Evolutionary conservation across 805 yeast genomes (phyloP).

Genomic region (Candida ipomoeae): DNA sequence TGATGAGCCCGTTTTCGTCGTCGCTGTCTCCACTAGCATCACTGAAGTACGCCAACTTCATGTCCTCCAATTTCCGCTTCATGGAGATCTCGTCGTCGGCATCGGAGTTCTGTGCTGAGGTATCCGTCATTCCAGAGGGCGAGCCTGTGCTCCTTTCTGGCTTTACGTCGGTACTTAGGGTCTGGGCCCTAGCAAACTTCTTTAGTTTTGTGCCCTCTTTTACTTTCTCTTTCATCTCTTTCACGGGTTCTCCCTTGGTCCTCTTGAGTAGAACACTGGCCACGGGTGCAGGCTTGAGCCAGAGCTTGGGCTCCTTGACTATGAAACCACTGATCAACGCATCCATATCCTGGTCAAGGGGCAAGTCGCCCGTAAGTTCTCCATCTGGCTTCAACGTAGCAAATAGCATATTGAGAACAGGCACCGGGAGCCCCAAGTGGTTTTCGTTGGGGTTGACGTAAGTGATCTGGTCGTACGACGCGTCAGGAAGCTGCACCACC

Average conservation of each 20-base stretch:
- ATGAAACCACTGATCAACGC: conserved; percentile 66
- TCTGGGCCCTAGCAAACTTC: conserved; percentile 7
- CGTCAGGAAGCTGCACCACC: conserved; percentile 34
- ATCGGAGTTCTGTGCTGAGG: conserved; percentile 40
- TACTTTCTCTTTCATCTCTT: not conserved
- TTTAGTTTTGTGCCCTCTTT: conserved; percentile 16
- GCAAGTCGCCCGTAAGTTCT: conserved; percentile 49
- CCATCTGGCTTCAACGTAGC: conserved; percentile 44
- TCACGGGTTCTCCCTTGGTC: conserved; percentile 10
- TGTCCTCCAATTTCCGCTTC: conserved; percentile 41
- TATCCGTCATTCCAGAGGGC: conserved; percentile 39
- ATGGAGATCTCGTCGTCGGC: conserved; percentile 37
- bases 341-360: conserved; percentile 49
- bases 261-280: conserved; percentile 31
- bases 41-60: conserved; percentile 54
- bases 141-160: conserved; percentile 3
- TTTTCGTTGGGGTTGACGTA: conserved; percentile 54
- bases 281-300: conserved; percentile 51
- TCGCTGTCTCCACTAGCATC: conserved; percentile 48
- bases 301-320: conserved; percentile 36
- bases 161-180: not conserved
- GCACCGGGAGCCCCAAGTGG: conserved; percentile 44
- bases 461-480: conserved; percentile 41
- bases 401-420: conserved; percentile 38
- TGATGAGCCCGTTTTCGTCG: conserved; percentile 51